Evolutionary conservation across 1,284 basidiomycete species (phyloP), one percentile per base, ranked within the genome.

Genomic region (Rhodofomes roseus): DNA sequence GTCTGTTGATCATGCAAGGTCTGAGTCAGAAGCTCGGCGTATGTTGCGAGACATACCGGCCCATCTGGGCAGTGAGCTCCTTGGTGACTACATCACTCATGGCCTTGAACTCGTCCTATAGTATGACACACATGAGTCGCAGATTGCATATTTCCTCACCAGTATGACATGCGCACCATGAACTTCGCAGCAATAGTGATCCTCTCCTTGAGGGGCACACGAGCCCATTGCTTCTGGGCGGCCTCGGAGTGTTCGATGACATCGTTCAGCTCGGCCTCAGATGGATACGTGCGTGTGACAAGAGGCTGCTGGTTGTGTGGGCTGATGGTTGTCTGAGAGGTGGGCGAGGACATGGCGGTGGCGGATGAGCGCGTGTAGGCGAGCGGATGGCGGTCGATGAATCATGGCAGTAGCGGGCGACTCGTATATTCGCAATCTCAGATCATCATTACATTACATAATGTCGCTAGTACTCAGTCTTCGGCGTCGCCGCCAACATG

Each of bases 11-110:
- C 41, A 4, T 36, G 58, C 54, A 37, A 27, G 41, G 52, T 29
- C 12, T 11, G 20, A 14, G 31, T 39, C 18, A 41, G 7, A 11
- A 12, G 23, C 23, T 1, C 11, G 11, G 18, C 4, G 34, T 54
- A 58, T 41, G 50, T 55, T 51, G 27, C 23, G 25, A 29, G 22
- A n/a, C 81, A 65, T 58, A 87, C 86, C 90, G 75, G 39, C 92
- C 92, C 87, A 94, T 93, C 73, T 93, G 88, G 46, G 81, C 67
- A 1, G 90, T 87, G 57, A 94, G 78, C 69, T 97, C 95, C 61
- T 83, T 71, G 0, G 84, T 84, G n/a, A 95, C 81, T 58, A 89
- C 83, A 58, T 89, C 81, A 34, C 80, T 79, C 71, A 88, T 81
- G 23, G 81, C 81, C 70, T 86, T 84, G 71, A 96, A 92, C 68